Evolutionary conservation across 805 yeast species (phyloP).

Genomic region (Starmerella apis): DNA sequence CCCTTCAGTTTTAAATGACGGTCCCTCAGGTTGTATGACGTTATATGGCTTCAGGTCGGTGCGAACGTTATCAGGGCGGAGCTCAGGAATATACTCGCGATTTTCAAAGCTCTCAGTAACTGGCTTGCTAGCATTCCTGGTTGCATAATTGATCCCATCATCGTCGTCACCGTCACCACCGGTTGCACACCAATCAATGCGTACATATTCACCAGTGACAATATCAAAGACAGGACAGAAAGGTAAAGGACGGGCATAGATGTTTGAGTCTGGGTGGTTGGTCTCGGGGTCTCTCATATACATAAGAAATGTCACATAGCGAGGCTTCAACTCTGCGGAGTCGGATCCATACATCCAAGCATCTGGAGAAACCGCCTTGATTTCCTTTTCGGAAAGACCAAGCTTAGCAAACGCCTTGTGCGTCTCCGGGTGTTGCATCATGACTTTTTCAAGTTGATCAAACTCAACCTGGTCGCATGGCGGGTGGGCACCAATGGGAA

Average conservation of each 20-base stretch:
- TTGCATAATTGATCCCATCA: constrained; percentile 40
- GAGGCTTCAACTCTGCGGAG: constrained; percentile 29
- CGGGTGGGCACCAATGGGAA: constrained; percentile 56
- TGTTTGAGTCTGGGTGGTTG: constrained; percentile 35
- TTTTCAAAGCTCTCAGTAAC: constrained; percentile 46
- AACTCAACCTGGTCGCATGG: constrained; percentile 52
- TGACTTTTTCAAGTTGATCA: constrained; percentile 13
- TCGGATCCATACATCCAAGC: constrained; percentile 78
- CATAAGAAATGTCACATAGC: constrained; percentile 56
- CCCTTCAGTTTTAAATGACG: constrained; percentile 55
- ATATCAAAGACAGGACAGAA: constrained; percentile 66
- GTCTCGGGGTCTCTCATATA: constrained; percentile 58
- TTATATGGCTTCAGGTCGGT: constrained; percentile 60
- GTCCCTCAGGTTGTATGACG: constrained; percentile 78
- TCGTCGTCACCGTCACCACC: constrained; percentile 61
- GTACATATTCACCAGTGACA: constrained; percentile 47
- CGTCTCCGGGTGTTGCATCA: constrained; percentile 78
- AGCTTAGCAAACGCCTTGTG: constrained; percentile 84
- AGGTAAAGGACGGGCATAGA: constrained; percentile 63
- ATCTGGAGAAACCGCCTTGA: constrained; percentile 24
- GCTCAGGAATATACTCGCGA: constrained; percentile 65
- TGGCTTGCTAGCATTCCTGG: constrained; percentile 49
- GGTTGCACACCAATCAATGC: constrained; percentile 65
- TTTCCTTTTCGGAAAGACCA: constrained; percentile 29
- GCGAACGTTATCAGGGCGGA: constrained; percentile 47